phyloP scores from a whole-genome alignment of 257 asterid genomes.

The Echites panduratus region DNA sequence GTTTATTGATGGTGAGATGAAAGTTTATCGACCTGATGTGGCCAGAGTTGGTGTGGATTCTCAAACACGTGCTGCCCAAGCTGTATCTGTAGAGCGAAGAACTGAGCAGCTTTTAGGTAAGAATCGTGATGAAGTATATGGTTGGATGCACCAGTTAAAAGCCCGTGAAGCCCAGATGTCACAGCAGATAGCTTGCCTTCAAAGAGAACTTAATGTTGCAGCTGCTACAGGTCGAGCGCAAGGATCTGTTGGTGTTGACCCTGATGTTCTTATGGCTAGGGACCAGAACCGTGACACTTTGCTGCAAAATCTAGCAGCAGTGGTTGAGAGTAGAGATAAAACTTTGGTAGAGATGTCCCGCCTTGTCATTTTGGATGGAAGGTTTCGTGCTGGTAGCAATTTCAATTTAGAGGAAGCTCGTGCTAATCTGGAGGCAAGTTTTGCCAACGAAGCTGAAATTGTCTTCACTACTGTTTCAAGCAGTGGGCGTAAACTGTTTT shows the following conservation, averaged over 20 bases:
- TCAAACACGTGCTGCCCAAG: conserved; percentile 97
- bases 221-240: conserved; percentile 82
- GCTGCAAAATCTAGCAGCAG: conserved; percentile 89
- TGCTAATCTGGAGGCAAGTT: conserved; percentile 92
- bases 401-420: conserved; percentile 97
- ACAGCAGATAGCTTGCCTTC: conserved; percentile 81
- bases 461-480: conserved; percentile 97
- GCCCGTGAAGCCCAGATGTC: conserved; percentile 69
- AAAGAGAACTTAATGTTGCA: conserved; percentile 77
- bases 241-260: conserved; percentile 98
- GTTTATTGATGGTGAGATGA: conserved; percentile 98
- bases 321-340: conserved; percentile 87
- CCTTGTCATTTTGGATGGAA: conserved; percentile 73
- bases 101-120: conserved; percentile 80
- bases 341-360: conserved; percentile 93
- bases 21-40: conserved; percentile 90
- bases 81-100: conserved; percentile 97
- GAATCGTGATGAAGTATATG: conserved; percentile 78
- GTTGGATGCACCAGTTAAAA: conserved; percentile 83
- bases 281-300: conserved; percentile 87
- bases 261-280: conserved; percentile 85
- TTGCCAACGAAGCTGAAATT: conserved; percentile 97
- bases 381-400: conserved; percentile 67
- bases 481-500: conserved; percentile 93
- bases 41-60: conserved; percentile 99